Conservation (phyloP, 2,329 filamentous ascomycete genomes). For the Colletotrichum scovillei region DNA sequence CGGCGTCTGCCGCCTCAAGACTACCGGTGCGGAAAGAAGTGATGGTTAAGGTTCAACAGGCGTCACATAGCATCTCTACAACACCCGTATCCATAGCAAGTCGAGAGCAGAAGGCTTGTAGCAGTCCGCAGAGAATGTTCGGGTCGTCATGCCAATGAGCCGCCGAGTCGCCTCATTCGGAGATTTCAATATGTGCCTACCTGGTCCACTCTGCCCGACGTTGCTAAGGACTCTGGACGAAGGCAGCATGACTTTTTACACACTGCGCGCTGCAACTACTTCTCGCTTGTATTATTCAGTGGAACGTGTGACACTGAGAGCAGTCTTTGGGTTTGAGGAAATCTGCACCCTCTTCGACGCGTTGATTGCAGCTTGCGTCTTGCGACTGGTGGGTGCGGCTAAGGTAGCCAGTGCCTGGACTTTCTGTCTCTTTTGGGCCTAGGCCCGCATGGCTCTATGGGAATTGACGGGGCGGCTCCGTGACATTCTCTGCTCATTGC, state of each 20-base stretch:
- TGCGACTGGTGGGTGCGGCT: too few relatives aligned
- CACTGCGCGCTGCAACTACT: not conserved
- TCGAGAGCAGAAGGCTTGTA: not conserved
- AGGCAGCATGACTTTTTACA: not conserved
- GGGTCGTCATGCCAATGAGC: not conserved
- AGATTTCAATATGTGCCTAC: not conserved
- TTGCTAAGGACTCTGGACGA: too few relatives aligned
- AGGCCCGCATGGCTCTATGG: not conserved
- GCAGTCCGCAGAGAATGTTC: not conserved
- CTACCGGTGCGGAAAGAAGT: too few relatives aligned
- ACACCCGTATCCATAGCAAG: not conserved
- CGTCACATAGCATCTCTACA: not conserved
- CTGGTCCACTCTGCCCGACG: too few relatives aligned
- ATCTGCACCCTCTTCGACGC: not conserved
- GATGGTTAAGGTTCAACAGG: too few relatives aligned
- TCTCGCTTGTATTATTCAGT: not conserved
- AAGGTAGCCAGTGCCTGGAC: too few relatives aligned
- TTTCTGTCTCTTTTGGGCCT: not conserved
- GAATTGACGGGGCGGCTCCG: not conserved
- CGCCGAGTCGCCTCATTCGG: not conserved
- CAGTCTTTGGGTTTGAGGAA: not conserved
- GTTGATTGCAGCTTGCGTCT: not conserved
- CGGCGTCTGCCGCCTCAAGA: too few relatives aligned
- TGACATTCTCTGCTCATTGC: not conserved
- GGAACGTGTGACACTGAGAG: not conserved